Conservation (phyloP, 129 eudicot species). For the Ambrosia artemisiifolia region DNA sequence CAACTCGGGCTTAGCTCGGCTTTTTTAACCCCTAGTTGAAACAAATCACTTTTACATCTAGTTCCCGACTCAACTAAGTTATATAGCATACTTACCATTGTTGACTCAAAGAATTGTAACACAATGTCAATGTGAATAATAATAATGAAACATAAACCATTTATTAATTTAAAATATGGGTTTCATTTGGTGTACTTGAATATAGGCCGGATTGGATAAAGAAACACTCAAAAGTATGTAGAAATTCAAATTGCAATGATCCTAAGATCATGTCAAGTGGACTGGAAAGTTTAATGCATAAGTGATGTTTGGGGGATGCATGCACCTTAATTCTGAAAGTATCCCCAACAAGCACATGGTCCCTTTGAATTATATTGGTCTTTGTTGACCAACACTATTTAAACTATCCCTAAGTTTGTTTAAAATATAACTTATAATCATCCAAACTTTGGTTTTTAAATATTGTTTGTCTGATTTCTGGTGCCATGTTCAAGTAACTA, state of each 20-base stretch:
- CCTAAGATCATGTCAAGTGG: slow-evolving; percentile 43
- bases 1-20: no score
- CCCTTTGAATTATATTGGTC: slow-evolving; percentile 28
- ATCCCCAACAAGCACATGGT: slow-evolving; percentile 29
- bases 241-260: slow-evolving; percentile 25
- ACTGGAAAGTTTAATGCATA: slow-evolving; percentile 29
- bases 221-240: slow-evolving; percentile 23
- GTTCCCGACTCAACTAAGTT: neutral
- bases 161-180: neutral
- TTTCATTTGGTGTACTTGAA: slow-evolving; percentile 1
- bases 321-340: slow-evolving; percentile 37
- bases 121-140: neutral
- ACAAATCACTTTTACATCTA: neutral
- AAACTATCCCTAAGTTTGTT: slow-evolving; percentile 3
- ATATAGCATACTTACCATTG: neutral
- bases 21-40: neutral
- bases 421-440: slow-evolving; percentile 20
- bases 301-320: slow-evolving; percentile 35
- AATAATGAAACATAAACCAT: neutral
- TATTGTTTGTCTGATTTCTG: slow-evolving; percentile 19
- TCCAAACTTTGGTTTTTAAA: slow-evolving; percentile 19
- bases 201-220: neutral
- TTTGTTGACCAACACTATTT: slow-evolving; percentile 24
- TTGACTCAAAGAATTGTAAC: neutral
- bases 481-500: slow-evolving; percentile 27